These are phyloP conservation scores for Calocera cornea DNA, from an alignment of 768 basidiomycete species.

Conservation along the genomic window DNA sequence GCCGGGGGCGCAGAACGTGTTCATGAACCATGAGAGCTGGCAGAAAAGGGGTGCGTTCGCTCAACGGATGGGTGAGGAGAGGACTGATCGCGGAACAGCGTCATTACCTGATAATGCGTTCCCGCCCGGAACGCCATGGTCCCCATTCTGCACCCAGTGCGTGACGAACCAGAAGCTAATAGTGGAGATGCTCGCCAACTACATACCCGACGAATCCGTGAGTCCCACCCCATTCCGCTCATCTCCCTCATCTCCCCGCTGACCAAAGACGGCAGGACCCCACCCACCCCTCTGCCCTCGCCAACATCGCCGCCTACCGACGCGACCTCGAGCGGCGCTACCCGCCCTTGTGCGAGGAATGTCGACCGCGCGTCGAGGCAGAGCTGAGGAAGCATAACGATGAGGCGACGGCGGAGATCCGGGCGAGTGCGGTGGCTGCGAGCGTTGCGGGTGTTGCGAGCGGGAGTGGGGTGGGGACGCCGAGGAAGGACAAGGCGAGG, in stretches of 20 bases:
- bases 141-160: conserved; percentile 67
- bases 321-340: conserved; percentile 67
- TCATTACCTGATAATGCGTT: neutral
- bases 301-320: conserved; percentile 55
- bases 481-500: conserved; percentile 33
- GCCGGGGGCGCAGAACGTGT: neutral
- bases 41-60: neutral
- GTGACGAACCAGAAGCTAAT: conserved; percentile 86
- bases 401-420: conserved; percentile 54
- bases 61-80: neutral
- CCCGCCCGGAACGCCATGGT: neutral
- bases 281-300: conserved; percentile 49
- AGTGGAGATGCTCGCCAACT: conserved; percentile 76
- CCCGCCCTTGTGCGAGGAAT: conserved; percentile 69
- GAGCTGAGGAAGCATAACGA: conserved; percentile 64
- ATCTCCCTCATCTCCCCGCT: neutral
- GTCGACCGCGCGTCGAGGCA: conserved; percentile 67
- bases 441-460: conserved; percentile 33
- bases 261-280: conserved; percentile 41
- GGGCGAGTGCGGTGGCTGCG: conserved; percentile 62
- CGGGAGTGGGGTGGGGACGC: no score
- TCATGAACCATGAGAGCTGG: neutral
- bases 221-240: conserved; percentile 22
- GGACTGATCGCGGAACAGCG: neutral
- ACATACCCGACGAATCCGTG: conserved; percentile 68